Evolutionary conservation across 106 monocot species (phyloP).

Genomic region (Xerophyta viscosa): DNA sequence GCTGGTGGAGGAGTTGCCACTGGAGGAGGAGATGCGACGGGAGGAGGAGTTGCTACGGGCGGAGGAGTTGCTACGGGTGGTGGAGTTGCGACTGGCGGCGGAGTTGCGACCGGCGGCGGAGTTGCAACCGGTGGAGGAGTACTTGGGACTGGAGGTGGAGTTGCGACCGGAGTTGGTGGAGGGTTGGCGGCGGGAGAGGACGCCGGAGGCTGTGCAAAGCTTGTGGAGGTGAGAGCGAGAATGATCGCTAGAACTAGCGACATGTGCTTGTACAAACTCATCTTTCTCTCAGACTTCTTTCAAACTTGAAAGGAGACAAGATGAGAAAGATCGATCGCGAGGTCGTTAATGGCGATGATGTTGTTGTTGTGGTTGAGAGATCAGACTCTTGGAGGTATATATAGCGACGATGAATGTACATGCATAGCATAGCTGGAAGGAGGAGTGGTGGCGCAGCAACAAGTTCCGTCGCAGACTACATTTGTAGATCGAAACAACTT

Average conservation of each 20-base stretch:
- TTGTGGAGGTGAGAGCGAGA: constrained; percentile 4
- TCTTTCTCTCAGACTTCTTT: not conserved
- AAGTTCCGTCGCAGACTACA: too few species aligned
- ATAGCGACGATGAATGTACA: too few species aligned
- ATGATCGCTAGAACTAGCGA: not conserved
- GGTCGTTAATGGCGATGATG: too few species aligned
- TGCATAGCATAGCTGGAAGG: too few species aligned
- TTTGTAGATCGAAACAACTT: too few species aligned
- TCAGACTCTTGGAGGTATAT: too few species aligned
- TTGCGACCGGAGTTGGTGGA: not conserved
- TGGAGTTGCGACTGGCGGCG: constrained; percentile 2
- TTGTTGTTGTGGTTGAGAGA: too few species aligned
- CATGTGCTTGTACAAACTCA: not conserved
- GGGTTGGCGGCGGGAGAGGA: constrained; percentile 1
- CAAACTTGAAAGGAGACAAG: not conserved
- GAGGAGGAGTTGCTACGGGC: constrained; percentile 4
- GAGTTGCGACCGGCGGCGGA: constrained; percentile 4
- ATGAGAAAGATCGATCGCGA: too few species aligned
- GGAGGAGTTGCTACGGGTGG: constrained; percentile 4
- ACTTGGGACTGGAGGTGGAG: not conserved
- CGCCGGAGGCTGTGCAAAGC: constrained; percentile 4
- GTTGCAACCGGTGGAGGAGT: not conserved
- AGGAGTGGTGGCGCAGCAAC: too few species aligned
- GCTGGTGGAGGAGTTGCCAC: not conserved
- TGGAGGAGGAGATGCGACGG: constrained; percentile 4